A percentile compares a stretch with the other conserved stretches of the same genome.
These are phyloP conservation scores for Umbelopsis vinacea DNA, from an alignment of 192 early-diverging fungal genomes.

Conservation along the genomic window DNA sequence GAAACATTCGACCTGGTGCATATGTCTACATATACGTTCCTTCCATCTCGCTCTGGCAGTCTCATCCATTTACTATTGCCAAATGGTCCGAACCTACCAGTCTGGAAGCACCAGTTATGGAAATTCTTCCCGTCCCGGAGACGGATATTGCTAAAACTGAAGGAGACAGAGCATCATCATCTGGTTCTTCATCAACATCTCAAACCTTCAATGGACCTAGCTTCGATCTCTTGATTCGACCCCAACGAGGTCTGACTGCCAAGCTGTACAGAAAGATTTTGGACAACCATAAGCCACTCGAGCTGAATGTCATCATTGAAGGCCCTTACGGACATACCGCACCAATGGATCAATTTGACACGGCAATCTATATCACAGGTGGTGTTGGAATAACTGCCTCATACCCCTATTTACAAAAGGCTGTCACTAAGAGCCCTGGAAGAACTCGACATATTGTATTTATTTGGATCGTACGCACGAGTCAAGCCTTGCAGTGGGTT, in stretches of 20 bases:
- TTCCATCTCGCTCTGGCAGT: slow-evolving; percentile 23
- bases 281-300: neutral
- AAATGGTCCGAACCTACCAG: neutral
- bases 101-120: neutral
- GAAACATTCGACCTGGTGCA: neutral
- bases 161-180: neutral
- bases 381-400: slow-evolving; percentile 21
- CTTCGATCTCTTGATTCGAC: slow-evolving; percentile 23
- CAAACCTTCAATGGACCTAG: neutral
- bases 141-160: neutral
- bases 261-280: slow-evolving; percentile 17
- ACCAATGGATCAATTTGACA: slow-evolving; percentile 18
- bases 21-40: slow-evolving; percentile 27
- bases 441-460: slow-evolving; percentile 13
- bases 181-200: no score
- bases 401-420: slow-evolving; percentile 20
- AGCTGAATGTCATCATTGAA: slow-evolving; percentile 12
- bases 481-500: neutral
- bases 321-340: slow-evolving; percentile 24
- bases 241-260: slow-evolving; percentile 15
- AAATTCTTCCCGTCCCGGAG: neutral
- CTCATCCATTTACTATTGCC: slow-evolving; percentile 24
- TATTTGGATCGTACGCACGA: slow-evolving; percentile 8
- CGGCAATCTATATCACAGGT: slow-evolving; percentile 18
- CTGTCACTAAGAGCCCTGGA: neutral